phyloP scores from a whole-genome alignment of 331 rosid genomes.

The Quercus tomentella region DNA sequence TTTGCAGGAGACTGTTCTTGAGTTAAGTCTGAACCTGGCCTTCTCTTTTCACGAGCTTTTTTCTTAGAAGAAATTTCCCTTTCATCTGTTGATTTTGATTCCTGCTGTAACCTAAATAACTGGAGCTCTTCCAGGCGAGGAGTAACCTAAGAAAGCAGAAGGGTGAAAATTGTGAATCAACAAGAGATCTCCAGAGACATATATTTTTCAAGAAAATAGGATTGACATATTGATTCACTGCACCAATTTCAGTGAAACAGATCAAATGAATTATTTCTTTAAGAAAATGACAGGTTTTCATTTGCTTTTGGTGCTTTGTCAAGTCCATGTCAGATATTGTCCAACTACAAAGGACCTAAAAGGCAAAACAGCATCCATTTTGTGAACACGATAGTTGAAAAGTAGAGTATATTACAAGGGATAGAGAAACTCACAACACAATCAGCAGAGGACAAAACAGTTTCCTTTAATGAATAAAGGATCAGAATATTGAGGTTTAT shows the following conservation, averaged over 20 bases:
- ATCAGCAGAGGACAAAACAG: not conserved
- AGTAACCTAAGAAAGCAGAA: constrained; percentile 45
- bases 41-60: constrained; percentile 68
- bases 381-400: not conserved
- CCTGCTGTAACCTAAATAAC: constrained; percentile 61
- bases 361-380: not conserved
- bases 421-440: not conserved
- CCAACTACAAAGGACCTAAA: not conserved
- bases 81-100: constrained; percentile 54
- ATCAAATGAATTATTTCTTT: not conserved
- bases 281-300: not conserved
- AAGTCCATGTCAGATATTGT: not conserved
- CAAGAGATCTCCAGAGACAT: not conserved
- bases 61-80: constrained; percentile 47
- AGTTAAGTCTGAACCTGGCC: constrained; percentile 41
- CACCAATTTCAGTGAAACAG: not conserved
- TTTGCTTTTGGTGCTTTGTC: not conserved
- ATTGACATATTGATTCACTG: not conserved
- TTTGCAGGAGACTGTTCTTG: constrained; percentile 58
- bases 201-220: not conserved
- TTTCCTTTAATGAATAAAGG: not conserved
- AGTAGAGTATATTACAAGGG: not conserved
- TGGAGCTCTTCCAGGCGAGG: constrained; percentile 76
- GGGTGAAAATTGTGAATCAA: not conserved
- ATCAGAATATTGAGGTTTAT: not conserved